phyloP scores from a whole-genome alignment of 2,329 filamentous ascomycete species.

The Fusarium ambrosium region DNA sequence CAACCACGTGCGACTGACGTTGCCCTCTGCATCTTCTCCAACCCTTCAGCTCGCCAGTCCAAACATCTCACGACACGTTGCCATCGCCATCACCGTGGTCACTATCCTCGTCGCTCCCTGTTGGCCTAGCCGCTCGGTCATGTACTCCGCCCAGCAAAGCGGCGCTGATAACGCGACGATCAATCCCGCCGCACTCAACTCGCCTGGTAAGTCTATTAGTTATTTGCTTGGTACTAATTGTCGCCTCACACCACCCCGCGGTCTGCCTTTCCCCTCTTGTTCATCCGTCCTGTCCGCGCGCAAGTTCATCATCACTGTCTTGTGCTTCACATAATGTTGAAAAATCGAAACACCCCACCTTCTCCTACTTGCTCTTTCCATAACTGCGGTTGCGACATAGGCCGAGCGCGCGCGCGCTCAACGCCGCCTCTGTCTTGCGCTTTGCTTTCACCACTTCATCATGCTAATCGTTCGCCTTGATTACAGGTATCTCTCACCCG shows the following conservation, averaged over 20 bases:
- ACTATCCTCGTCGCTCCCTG: slow-evolving; percentile 39
- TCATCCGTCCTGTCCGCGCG: not conserved
- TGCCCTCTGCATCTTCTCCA: slow-evolving; percentile 57
- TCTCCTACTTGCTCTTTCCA: slow-evolving; percentile 9
- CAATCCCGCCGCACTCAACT: slow-evolving; percentile 89
- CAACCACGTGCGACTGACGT: slow-evolving; percentile 66
- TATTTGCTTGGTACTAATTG: slow-evolving; percentile 21
- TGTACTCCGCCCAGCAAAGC: slow-evolving; percentile 67
- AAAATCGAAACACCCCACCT: slow-evolving; percentile 32
- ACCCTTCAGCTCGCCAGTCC: slow-evolving; percentile 58
- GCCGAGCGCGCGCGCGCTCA: slow-evolving; percentile 18
- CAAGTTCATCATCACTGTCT: slow-evolving; percentile 14
- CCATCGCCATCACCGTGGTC: slow-evolving; percentile 57
- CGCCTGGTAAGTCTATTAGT: slow-evolving; percentile 72
- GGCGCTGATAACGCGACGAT: slow-evolving; percentile 89
- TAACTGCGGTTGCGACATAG: slow-evolving; percentile 12
- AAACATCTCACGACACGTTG: slow-evolving; percentile 75
- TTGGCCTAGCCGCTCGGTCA: slow-evolving; percentile 49
- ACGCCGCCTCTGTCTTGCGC: slow-evolving; percentile 1
- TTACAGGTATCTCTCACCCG: slow-evolving; percentile 64
- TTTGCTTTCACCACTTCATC: slow-evolving; percentile 12
- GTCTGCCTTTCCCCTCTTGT: slow-evolving; percentile 21
- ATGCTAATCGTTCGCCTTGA: slow-evolving; percentile 45
- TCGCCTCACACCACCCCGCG: slow-evolving; percentile 33
- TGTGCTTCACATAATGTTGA: slow-evolving; percentile 29